These are phyloP conservation scores for Lepidium aucheri DNA, from an alignment of 345 rosid genomes.

Conservation along the genomic window DNA sequence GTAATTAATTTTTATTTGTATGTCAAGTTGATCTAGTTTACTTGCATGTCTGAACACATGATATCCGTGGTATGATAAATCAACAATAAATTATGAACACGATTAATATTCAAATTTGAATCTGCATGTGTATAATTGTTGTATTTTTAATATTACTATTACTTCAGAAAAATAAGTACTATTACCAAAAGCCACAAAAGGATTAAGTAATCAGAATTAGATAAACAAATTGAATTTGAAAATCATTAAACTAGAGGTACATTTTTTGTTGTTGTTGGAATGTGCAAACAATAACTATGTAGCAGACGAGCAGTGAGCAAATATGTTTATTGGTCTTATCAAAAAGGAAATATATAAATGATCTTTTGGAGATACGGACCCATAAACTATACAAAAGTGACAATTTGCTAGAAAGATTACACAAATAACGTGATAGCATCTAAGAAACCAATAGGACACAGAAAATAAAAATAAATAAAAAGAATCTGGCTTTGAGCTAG, in stretches of 20 bases:
- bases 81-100: not conserved
- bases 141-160: not conserved
- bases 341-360: not conserved
- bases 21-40: slow-evolving; percentile 11
- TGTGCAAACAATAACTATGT: not conserved
- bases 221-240: no score
- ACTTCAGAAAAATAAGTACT: no score
- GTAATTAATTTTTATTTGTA: not conserved
- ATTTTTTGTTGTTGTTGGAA: not conserved
- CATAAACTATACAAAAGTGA: slow-evolving; percentile 14
- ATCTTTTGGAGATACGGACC: slow-evolving; percentile 12
- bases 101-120: slow-evolving; percentile 6
- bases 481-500: not conserved
- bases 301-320: not conserved
- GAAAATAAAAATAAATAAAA: not conserved
- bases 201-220: no score
- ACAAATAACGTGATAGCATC: slow-evolving; percentile 16
- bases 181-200: no score
- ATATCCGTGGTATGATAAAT: not conserved
- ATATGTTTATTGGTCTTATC: not conserved
- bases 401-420: not conserved
- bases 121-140: not conserved
- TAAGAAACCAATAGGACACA: not conserved
- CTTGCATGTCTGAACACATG: not conserved
- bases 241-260: no score